A percentile compares a stretch with the other conserved stretches of the same genome.
These are phyloP conservation scores for Symbiodinium pilosum DNA, from an alignment of 73 alveolate species.

Conservation along the genomic window DNA sequence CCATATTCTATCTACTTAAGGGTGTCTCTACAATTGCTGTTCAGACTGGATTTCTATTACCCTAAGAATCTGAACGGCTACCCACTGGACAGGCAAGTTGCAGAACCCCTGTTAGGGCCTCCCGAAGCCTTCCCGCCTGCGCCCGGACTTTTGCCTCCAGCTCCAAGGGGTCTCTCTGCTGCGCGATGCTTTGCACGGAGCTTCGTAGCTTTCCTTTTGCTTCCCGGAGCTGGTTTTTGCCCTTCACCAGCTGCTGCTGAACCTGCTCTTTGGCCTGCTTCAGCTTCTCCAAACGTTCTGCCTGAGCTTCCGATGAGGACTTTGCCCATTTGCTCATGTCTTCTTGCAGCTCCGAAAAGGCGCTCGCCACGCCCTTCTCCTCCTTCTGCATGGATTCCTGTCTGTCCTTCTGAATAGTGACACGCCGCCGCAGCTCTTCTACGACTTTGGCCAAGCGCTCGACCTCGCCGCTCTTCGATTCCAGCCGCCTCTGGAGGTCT, in stretches of 20 bases:
- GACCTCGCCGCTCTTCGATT: constrained; percentile 22
- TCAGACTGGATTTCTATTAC: no score
- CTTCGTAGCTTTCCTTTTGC: constrained; percentile 41
- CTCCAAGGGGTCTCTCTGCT: constrained; percentile 46
- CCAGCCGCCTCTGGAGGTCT: constrained; percentile 21
- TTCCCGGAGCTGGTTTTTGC: constrained; percentile 38
- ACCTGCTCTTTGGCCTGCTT: constrained; percentile 26
- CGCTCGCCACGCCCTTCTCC: not conserved
- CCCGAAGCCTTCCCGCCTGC: constrained; percentile 15
- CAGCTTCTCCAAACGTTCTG: constrained; percentile 25
- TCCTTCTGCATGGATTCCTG: constrained; percentile 9
- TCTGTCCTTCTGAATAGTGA: constrained; percentile 4
- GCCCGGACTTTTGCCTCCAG: constrained; percentile 37
- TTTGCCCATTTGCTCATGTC: constrained; percentile 35
- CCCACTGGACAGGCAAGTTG: no score
- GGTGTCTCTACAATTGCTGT: no score
- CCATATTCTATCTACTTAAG: no score
- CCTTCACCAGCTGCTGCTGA: constrained; percentile 9
- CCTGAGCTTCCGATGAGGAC: constrained; percentile 19
- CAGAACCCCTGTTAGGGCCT: not conserved
- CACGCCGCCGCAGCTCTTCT: not conserved
- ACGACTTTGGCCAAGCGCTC: constrained; percentile 30
- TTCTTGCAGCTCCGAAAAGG: constrained; percentile 11
- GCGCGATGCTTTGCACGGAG: constrained; percentile 17
- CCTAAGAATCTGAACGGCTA: no score